Evolutionary conservation across 345 rosid genomes (phyloP).

Genomic region (Lepidium aucheri): DNA sequence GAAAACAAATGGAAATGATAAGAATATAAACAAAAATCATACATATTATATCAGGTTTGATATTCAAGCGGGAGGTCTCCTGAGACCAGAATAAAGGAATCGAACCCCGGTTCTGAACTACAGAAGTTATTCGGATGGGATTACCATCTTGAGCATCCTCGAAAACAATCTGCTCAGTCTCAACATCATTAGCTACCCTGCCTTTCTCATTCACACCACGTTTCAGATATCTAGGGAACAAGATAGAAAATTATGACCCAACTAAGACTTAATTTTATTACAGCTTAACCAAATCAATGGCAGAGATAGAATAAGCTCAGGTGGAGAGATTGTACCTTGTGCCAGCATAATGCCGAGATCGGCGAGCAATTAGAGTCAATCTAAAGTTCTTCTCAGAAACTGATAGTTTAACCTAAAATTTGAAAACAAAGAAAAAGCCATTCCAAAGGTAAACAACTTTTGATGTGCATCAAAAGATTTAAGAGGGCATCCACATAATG

Average conservation of each 20-base stretch:
- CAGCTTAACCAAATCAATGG: neutral
- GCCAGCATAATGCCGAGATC: conserved; percentile 95
- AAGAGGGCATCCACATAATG: neutral
- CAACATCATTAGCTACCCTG: conserved; percentile 98
- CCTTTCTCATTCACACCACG: conserved; percentile 97
- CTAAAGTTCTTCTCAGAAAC: conserved; percentile 52
- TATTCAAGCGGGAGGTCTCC: conserved; percentile 81
- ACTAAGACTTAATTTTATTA: neutral
- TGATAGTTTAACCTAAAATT: conserved; percentile 56
- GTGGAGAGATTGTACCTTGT: conserved; percentile 52
- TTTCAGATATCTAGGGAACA: conserved; percentile 54
- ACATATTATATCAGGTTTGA: conserved; percentile 88
- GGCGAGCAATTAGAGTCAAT: conserved; percentile 76
- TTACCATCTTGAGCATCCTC: conserved; percentile 66
- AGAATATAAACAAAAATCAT: conserved; percentile 25
- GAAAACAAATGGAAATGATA: neutral
- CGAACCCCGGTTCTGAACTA: conserved; percentile 90
- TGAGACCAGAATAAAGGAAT: conserved; percentile 99
- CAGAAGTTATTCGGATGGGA: conserved; percentile 72
- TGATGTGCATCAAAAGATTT: neutral
- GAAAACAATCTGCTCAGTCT: conserved; percentile 86
- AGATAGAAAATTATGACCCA: conserved; percentile 9
- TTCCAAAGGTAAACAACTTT: conserved; percentile 6
- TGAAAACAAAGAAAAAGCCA: neutral
- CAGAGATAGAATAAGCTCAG: neutral